Evolutionary conservation across 768 basidiomycete genomes (phyloP), one percentile per base, ranked within the genome.

Genomic region (Collybiopsis confluens): DNA sequence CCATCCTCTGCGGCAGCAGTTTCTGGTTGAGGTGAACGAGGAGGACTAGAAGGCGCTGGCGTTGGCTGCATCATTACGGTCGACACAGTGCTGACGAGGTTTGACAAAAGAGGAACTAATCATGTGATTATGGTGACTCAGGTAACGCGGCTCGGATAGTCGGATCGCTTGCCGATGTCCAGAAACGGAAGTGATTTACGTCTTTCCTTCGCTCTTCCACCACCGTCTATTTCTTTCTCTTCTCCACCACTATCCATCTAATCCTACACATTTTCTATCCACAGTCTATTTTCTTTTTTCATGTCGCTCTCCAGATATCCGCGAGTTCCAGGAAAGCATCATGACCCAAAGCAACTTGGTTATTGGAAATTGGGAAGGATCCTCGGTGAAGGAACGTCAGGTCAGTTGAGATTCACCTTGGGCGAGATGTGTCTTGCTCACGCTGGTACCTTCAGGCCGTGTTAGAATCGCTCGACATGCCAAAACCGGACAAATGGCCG

Each of bases 391-490:
- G 90, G 90, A 41, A 81, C 80, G 63, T 89, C 88, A 64, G 90
- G 90, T 89, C 56, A 24, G 76, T 51, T 18, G 8, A 53, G 38
- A 48, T 44, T 35, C 10, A 35, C 15, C 26, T 4, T 44, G 18
- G 18, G 11, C 41, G n/a, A 13, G 16, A 23, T 27, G 21, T 21
- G 38, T 7, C 15, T 20, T 24, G 28, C 10, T 9, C 13, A 44
- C 20, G n/a, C 0, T 10, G 55, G 41, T 52, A 26, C 49, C 21
- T 56, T 4, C 50, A 97, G 95, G 95, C 50, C 90, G 90, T 52
- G 95, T 98, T 16, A 81, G 90, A 50, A 85, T 97, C 59, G 93
- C 92, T 36, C 79, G 92, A 58, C 90, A 95, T 68, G 79, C 84
- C n/a, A 88, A 81, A 65, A 91, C 91, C 0, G 91, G 89, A 26